phyloP scores from a whole-genome alignment of 257 asterid genomes.

The Mentha longifolia region DNA sequence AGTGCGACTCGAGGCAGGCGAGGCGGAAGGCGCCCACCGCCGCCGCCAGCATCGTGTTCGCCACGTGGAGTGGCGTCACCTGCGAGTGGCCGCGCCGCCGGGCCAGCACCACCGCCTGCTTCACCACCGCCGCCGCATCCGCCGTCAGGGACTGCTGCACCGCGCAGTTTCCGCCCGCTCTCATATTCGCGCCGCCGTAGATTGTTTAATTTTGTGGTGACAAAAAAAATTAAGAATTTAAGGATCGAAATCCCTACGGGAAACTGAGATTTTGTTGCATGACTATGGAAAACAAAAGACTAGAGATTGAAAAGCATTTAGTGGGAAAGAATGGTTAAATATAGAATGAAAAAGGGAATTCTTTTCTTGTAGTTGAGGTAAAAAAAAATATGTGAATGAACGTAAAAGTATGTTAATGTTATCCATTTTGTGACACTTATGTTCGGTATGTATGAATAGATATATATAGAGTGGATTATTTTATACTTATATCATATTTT shows the following conservation, averaged over 20 bases:
- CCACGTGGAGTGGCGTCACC: conserved; percentile 92
- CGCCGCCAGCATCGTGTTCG: conserved; percentile 73
- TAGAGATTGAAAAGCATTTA: not conserved
- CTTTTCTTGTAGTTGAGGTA: conserved; percentile 69
- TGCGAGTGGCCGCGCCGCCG: conserved; percentile 91
- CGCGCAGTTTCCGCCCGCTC: conserved; percentile 64
- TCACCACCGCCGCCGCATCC: conserved; percentile 66
- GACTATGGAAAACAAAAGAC: conserved; percentile 17
- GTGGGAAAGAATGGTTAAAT: conserved; percentile 26
- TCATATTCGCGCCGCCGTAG: conserved; percentile 42
- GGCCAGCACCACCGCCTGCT: conserved; percentile 73
- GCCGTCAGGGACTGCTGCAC: conserved; percentile 68
- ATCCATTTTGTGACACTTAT: not conserved
- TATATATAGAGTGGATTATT: too few relatives aligned
- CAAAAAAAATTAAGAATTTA: too few relatives aligned
- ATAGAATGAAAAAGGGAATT: conserved; percentile 38
- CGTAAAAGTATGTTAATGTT: not conserved
- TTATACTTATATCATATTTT: too few relatives aligned
- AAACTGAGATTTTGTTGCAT: conserved; percentile 25
- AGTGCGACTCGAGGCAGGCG: conserved; percentile 76
- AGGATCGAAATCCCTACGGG: not conserved
- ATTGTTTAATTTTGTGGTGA: too few relatives aligned
- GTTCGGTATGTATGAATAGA: not conserved
- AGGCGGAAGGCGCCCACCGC: conserved; percentile 57
- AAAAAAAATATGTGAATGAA: conserved; percentile 22